phyloP scores from a whole-genome alignment of 2,329 filamentous ascomycete genomes.

The Scortechinia acanthostroma region DNA sequence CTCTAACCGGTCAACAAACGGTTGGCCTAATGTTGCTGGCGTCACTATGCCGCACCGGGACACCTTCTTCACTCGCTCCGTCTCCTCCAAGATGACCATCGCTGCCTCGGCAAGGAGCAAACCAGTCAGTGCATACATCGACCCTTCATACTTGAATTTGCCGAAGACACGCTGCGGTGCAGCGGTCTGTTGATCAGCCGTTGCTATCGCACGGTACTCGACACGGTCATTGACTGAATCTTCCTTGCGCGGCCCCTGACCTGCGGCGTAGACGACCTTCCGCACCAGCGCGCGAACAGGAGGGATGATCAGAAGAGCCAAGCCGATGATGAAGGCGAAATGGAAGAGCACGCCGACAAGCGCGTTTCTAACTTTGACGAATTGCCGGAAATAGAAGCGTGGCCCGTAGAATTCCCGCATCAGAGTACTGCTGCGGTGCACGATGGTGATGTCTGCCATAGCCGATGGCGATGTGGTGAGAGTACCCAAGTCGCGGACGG shows the following conservation, averaged over 20 bases:
- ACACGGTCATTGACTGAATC: conserved; percentile 8
- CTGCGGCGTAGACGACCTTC: not conserved
- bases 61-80: not conserved
- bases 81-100: conserved; percentile 4
- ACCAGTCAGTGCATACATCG: conserved; percentile 11
- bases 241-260: conserved; percentile 9
- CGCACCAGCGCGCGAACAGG: conserved; percentile 9
- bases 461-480: not conserved
- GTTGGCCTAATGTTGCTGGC: not conserved
- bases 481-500: not conserved
- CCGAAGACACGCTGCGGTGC: conserved; percentile 10
- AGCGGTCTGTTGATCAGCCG: conserved; percentile 8
- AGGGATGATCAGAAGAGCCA: conserved; percentile 23
- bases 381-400: conserved; percentile 52
- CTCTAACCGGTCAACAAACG: not conserved
- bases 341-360: conserved; percentile 40
- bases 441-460: not conserved
- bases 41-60: not conserved
- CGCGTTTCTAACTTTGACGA: conserved; percentile 38
- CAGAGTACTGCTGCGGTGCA: conserved; percentile 1
- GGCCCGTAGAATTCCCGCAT: conserved; percentile 38
- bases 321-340: conserved; percentile 32
- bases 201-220: conserved; percentile 10
- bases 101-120: conserved; percentile 10
- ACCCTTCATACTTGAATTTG: conserved; percentile 9